Percentiles rank a stretch among this genome's conserved stretches.
Evolutionary conservation across 768 basidiomycete genomes (phyloP).

Genomic region (Serendipita sp.): DNA sequence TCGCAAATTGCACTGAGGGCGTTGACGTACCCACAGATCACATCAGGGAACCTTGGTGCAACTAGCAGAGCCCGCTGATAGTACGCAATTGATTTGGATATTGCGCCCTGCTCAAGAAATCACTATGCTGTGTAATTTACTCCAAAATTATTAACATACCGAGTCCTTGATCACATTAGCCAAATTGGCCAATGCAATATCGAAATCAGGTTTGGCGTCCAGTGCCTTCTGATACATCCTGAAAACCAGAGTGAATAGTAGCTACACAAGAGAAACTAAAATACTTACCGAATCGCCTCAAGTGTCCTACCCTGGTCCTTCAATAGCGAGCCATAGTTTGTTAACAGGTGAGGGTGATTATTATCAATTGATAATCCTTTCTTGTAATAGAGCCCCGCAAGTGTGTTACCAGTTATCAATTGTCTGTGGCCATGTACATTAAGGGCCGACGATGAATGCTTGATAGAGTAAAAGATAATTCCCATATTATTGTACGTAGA

Average conservation of each 20-base stretch:
- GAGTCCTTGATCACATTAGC: conserved; percentile 34
- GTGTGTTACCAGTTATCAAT: conserved; percentile 17
- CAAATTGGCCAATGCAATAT: conserved; percentile 35
- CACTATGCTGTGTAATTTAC: background rate
- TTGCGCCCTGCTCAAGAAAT: conserved; percentile 21
- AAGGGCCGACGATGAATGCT: conserved; percentile 13
- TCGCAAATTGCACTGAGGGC: conserved; percentile 31
- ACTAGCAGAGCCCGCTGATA: conserved; percentile 28
- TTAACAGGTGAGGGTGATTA: conserved; percentile 32
- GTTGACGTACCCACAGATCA: conserved; percentile 31
- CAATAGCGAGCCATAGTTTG: conserved; percentile 33
- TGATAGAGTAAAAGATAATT: conserved; percentile 27
- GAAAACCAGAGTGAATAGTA: background rate
- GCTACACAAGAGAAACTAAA: background rate
- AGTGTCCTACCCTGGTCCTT: conserved; percentile 30
- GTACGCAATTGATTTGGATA: conserved; percentile 28
- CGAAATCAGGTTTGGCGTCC: conserved; percentile 28
- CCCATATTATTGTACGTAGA: conserved; percentile 36
- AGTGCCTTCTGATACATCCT: conserved; percentile 28
- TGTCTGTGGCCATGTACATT: conserved; percentile 11
- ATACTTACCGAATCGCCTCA: conserved; percentile 26
- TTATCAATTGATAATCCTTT: conserved; percentile 29
- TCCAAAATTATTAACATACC: conserved; percentile 17
- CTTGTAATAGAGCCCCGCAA: conserved; percentile 30
- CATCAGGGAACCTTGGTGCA: conserved; percentile 31